Percentiles rank a stretch among this genome's conserved stretches.
Conservation (phyloP, 257 asterid genomes). For the Solanum pinnatisectum region DNA sequence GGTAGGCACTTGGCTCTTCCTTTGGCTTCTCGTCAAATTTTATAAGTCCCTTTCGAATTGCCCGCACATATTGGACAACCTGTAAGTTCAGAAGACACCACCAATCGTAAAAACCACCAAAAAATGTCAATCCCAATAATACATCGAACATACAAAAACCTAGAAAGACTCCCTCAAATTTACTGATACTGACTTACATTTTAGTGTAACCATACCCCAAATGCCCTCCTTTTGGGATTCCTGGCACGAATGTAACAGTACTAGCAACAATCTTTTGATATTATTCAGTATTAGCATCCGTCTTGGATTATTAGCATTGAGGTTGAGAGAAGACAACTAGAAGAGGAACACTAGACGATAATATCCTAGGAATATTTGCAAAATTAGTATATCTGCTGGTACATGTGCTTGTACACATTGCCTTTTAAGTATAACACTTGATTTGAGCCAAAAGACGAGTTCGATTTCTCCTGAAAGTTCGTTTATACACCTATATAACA, state of each 20-base stretch:
- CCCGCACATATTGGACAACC: conserved; percentile 72
- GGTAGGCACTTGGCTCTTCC: conserved; percentile 54
- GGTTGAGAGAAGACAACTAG: not conserved
- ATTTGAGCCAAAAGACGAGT: not conserved
- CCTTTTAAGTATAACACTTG: not conserved
- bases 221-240: not conserved
- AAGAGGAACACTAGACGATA: not conserved
- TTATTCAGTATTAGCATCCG: not conserved
- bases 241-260: not conserved
- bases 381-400: not conserved
- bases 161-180: not conserved
- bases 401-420: not conserved
- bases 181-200: not conserved
- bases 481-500: not conserved
- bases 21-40: conserved; percentile 71
- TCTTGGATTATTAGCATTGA: not conserved
- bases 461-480: not conserved
- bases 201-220: not conserved
- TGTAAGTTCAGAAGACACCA: conserved; percentile 14
- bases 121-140: not conserved
- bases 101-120: not conserved
- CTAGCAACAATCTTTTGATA: not conserved
- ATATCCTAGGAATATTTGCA: not conserved
- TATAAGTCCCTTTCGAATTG: conserved; percentile 68
- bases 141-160: not conserved